Evolutionary conservation across 306 rosid genomes (phyloP).

Genomic region (Sphenostylis stenocarpa): DNA sequence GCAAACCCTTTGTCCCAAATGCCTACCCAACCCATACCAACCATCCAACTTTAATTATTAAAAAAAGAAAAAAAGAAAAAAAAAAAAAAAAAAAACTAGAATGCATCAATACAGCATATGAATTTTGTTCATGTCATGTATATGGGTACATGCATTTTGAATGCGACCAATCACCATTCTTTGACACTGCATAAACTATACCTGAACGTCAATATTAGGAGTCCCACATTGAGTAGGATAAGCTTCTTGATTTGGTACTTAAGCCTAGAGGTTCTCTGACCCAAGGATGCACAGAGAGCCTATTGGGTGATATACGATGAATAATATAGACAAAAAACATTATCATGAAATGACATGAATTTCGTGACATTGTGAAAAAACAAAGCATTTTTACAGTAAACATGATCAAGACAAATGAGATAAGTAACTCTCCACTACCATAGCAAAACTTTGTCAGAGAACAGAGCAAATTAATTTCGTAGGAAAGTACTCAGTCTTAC

Average conservation of each 20-base stretch:
- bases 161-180: not conserved
- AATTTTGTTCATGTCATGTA: not conserved
- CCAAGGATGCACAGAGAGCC: slow-evolving; percentile 3
- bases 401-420: not conserved
- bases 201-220: not conserved
- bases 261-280: too few relatives aligned
- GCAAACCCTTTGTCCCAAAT: not conserved
- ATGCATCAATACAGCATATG: not conserved
- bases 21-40: not conserved
- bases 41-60: not conserved
- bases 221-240: too few relatives aligned
- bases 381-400: not conserved
- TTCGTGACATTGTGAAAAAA: slow-evolving; percentile 1
- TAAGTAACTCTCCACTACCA: not conserved
- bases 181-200: not conserved
- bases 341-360: not conserved
- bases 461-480: slow-evolving; percentile 10
- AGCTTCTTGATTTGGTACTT: too few relatives aligned
- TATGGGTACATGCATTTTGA: not conserved
- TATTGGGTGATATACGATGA: not conserved
- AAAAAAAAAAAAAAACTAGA: too few relatives aligned
- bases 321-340: not conserved
- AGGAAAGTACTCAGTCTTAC: slow-evolving; percentile 41
- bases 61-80: too few relatives aligned
- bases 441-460: not conserved